Evolutionary conservation across 139 green algal genomes (phyloP).

Genomic region (Chlorella vulgaris): DNA sequence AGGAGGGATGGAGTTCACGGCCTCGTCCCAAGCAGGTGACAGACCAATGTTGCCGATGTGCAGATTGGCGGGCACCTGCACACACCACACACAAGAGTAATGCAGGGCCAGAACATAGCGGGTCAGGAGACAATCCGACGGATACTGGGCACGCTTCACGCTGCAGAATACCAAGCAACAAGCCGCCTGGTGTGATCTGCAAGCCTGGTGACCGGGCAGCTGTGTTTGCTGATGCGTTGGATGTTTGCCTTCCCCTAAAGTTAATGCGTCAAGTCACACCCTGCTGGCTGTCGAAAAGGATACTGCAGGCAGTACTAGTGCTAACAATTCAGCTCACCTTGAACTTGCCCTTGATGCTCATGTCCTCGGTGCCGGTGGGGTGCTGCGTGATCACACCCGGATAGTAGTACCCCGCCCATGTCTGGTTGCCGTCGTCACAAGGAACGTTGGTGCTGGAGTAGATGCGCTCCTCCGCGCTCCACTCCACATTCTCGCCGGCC

Average conservation of each 20-base stretch:
- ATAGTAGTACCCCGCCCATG: constrained; percentile 55
- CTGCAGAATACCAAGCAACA: no score
- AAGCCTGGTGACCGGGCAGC: no score
- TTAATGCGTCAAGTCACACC: no score
- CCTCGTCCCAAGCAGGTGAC: constrained; percentile 38
- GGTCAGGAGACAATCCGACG: no score
- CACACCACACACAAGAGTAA: no score
- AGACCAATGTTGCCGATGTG: constrained; percentile 77
- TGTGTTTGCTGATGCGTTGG: no score
- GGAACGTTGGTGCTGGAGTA: constrained; percentile 26
- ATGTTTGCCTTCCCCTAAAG: no score
- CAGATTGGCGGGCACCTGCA: constrained; percentile 67
- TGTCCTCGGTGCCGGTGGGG: constrained; percentile 68
- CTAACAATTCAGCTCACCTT: no score
- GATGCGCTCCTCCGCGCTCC: background rate
- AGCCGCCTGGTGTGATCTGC: no score
- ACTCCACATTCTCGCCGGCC: background rate
- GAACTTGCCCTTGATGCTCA: constrained; percentile 46
- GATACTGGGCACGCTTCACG: no score
- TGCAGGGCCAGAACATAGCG: background rate
- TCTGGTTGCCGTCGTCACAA: constrained; percentile 58
- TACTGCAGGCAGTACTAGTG: no score
- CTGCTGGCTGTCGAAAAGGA: no score
- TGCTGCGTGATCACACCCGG: constrained; percentile 64
- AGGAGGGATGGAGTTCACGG: constrained; percentile 58